Base-by-base conservation (phyloP, 208 protist species). In the Endotrypanum monterogeii region DNA sequence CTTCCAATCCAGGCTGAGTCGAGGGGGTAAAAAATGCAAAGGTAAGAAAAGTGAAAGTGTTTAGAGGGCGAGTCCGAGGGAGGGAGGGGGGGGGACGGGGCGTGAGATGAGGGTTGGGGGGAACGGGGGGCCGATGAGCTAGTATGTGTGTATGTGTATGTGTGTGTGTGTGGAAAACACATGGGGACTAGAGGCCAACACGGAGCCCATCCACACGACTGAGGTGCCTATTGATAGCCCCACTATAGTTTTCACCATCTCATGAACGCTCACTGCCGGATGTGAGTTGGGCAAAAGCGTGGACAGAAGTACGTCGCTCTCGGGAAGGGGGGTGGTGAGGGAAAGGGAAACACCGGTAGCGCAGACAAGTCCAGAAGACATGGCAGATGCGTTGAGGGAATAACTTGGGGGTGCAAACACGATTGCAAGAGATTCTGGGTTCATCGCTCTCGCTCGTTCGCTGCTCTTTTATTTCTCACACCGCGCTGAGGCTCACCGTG, bases 401-500 rank as follows among this genome's bases (percentile, higher is more conserved):
- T n/a, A 30, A 0, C 35, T 35, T 11, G 11, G 37, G 37, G 16
- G 57, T 16, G 55, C 6, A 14, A 7, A 9, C 56, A 39, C 7
- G 12, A 2, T 3, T 30, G 12, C 60, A 48, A 28, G 18, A 20
- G 6, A 7, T 14, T 9, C 52, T 0, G 28, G 28, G 28, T 41
- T n/a, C 37, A 23, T 25, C 16, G 20, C 28, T 20, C 28, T 51
- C 68, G 23, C 28, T 41, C 8, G 14, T 46, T n/a, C 58, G 16
- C 41, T 30, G 18, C 30, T 14, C 14, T 56, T 14, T 67, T 48
- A 35, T 48, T 30, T n/a, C 30, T 39, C 70, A 89, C 65, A 56
- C 30, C 2, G 57, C 73, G 46, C 84, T 81, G n/a, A 95, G 25
- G 57, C 73, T 82, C 51, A 92, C 18, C 28, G 54, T 83, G 81